Base-by-base conservation (phyloP, 202 grass and related monocot species). In the Saccharum hybrid region DNA sequence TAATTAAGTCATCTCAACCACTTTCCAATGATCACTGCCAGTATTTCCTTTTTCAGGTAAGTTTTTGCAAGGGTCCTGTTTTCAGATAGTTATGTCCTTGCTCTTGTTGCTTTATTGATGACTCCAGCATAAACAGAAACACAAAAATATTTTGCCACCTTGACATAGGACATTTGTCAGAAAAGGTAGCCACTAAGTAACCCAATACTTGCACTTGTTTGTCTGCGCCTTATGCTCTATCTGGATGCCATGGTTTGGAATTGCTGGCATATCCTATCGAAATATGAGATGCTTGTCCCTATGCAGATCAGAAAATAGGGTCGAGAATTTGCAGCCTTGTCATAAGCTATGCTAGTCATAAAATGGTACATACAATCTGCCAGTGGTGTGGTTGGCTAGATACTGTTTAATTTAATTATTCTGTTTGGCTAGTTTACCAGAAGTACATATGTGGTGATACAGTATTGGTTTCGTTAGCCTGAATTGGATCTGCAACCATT, bases 21-120 rank as follows among this genome's bases (percentile, higher is more conserved):
- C 88, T 97, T 34, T 97, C 92, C 16, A 92, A 88, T 77, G 90
- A 94, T 10, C 92, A 97, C 52, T 91, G 90, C 79, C 92, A 94
- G 66, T 97, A 91, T 75, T 97, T 97, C 33, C 92, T 94, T 59
- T 97, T 97, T 63, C 94, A 97, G 92, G 94, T 93, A 74, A 11
- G 31, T 7, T 10, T 49, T 5, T 26, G 6, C 34, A 19, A 22
- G 54, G 54, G 0, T 59, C 56, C 63, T 70, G 28, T 61, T 74
- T 62, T 22, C 1, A 6, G 2, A 59, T 59, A 59, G 54, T 22
- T 22, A 59, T 59, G 21, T 52, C 77, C 39, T 75, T 42, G 37
- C 7, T 37, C 23, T 57, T 88, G 66, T 40, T 57, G 6, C 1
- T 85, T 38, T 81, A 21, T n/a, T 74, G 21, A 63, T 34, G 12